These are phyloP conservation scores for Monosporozyma siamensis DNA, from an alignment of 805 yeast species.

Conservation along the genomic window DNA sequence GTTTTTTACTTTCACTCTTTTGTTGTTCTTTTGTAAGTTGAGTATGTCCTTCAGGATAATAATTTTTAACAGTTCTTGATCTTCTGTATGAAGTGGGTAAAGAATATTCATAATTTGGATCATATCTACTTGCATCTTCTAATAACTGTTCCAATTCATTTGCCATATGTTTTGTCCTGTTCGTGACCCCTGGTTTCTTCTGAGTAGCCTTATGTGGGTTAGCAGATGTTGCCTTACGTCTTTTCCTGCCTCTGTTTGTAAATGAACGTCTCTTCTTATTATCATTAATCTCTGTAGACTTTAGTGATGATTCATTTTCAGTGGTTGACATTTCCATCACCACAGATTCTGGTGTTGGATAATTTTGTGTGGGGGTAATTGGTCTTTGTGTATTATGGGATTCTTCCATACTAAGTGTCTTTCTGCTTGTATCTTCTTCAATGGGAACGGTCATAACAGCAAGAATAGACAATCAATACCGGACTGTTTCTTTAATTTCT, in stretches of 20 bases:
- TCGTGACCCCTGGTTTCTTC: no score
- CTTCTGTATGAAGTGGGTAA: slow-evolving; percentile 18
- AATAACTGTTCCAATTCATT: slow-evolving; percentile 13
- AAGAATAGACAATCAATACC: no score
- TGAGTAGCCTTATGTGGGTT: no score
- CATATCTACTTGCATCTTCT: slow-evolving; percentile 23
- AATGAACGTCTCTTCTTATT: not conserved
- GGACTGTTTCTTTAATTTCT: no score
- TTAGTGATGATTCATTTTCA: not conserved
- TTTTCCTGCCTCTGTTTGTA: not conserved
- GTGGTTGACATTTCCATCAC: not conserved
- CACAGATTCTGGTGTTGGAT: not conserved
- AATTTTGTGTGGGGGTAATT: not conserved
- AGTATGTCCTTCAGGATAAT: no score
- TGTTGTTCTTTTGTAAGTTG: no score
- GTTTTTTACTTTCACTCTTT: no score
- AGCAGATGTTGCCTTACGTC: not conserved
- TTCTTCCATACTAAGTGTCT: no score
- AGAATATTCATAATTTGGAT: slow-evolving; percentile 18
- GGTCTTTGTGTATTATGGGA: not conserved
- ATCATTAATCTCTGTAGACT: not conserved
- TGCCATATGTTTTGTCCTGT: not conserved
- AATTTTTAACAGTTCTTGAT: not conserved
- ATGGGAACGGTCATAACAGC: no score
- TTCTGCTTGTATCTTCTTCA: not conserved